Base-by-base conservation (phyloP, 108 stramenopile species). In the Skeletonema menzelii region DNA sequence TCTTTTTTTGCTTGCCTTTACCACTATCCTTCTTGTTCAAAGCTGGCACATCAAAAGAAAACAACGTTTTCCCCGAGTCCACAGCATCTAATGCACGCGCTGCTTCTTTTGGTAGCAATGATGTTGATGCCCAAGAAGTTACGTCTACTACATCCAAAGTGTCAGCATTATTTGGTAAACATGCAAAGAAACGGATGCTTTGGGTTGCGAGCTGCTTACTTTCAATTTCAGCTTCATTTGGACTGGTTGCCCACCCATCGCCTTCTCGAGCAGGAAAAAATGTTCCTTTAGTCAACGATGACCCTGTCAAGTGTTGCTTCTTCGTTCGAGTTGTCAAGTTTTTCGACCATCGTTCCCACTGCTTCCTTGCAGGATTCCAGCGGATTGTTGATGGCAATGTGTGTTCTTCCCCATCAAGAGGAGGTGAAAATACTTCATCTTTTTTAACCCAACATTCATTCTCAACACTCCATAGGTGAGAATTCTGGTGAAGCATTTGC, bases 241-340 rank as follows among this genome's bases (percentile, higher is more conserved):
- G 59, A 31, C 37, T 35, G n/a, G 59, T 34, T 31, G 59, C 59
- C 59, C 59, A 60, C 7, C 59, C 59, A 35, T 60, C 59, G 32
- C 59, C 59, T 35, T 34, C 59, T 34, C 59, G 59, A 19, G 22
- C 28, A 13, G 59, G 59, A 0, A 60, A 19, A 30, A 60, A 60
- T 12, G 59, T 60, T 8, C 59, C 59, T 60, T 35, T 60, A 22
- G 26, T 60, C 37, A 60, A 34, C 5, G 59, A 60, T 34, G 59
- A 60, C 7, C 19, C 59, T 60, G 19, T n/a, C n/a, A 19, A 8
- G 59, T 8, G n/a, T 31, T 60, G 32, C 59, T 60, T 60, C 31
- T 60, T 60, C 6, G 59, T 60, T 8, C 59, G 59, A 31, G 59
- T 60, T 35, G 59, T 60, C 34, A 60, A 35, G 34, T 60, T 60